Conservation (phyloP, 768 basidiomycete genomes). For the Pleurotus sapidus region DNA sequence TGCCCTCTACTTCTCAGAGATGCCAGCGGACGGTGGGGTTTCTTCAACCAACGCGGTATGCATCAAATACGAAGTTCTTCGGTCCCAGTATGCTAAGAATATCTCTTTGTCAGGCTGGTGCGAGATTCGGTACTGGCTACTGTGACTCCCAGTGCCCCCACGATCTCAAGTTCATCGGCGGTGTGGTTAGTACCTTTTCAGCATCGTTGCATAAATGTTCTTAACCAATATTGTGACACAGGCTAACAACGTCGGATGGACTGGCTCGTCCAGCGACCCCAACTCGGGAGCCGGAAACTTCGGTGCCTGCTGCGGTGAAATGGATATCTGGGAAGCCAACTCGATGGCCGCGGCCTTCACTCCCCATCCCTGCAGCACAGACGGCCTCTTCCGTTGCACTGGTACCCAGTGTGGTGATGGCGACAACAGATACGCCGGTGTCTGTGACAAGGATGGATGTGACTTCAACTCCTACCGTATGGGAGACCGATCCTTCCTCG, state of each 20-base stretch:
- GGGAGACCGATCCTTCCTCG: slow-evolving; percentile 46
- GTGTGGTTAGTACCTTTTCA: slow-evolving; percentile 32
- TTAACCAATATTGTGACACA: slow-evolving; percentile 15
- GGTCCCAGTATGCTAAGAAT: not conserved
- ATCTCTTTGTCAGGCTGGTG: slow-evolving; percentile 36
- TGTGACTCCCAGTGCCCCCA: slow-evolving; percentile 50
- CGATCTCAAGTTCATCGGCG: slow-evolving; percentile 60
- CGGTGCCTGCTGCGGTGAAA: slow-evolving; percentile 57
- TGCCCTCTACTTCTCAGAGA: slow-evolving; percentile 56
- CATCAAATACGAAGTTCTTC: not conserved
- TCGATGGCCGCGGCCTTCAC: slow-evolving; percentile 48
- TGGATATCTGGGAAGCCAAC: slow-evolving; percentile 64
- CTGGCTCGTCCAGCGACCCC: slow-evolving; percentile 27
- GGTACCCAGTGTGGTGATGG: slow-evolving; percentile 38
- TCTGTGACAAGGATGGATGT: slow-evolving; percentile 57
- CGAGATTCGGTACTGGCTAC: slow-evolving; percentile 36
- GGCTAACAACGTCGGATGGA: slow-evolving; percentile 49
- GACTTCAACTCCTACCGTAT: slow-evolving; percentile 64
- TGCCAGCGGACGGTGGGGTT: slow-evolving; percentile 54
- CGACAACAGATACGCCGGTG: slow-evolving; percentile 28
- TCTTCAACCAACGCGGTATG: slow-evolving; percentile 49
- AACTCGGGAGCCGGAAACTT: slow-evolving; percentile 44
- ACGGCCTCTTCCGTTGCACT: slow-evolving; percentile 38
- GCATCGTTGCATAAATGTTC: too few relatives aligned
- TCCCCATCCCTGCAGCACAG: slow-evolving; percentile 45